Base-by-base conservation (phyloP, 768 basidiomycete genomes). In the Ephemerocybe angulata region DNA sequence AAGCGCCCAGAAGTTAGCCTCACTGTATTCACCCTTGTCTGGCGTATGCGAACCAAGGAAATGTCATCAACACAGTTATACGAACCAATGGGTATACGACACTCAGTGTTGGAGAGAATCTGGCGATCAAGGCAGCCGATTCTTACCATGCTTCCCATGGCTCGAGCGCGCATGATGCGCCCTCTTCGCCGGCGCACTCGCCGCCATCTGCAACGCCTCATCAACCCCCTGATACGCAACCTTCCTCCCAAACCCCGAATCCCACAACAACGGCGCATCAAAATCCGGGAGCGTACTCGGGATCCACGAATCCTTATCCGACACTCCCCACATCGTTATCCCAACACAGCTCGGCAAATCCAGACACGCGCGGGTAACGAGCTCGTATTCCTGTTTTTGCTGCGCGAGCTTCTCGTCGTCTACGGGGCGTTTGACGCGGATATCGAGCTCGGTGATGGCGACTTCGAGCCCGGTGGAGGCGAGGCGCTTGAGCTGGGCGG, bases 391-490 rank as follows among this genome's bases (percentile, higher is more conserved):
- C n/a, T n/a, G n/a, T n/a, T 77, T 70, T 62, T 87, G 84, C 62
- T 85, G 82, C 6, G 5, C 5, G 7, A 41, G 38, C 38, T 29
- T n/a, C 67, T 71, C 27, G 65, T 58, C 2, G 81, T 82, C 11
- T 70, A 73, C 12, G 84, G 84, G 11, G 80, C 68, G n/a, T 6
- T 72, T 74, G 74, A 85, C 83, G 46, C 85, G 75, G 60, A 82
- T 82, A 62, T 87, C 85, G 46, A 87, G 76, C 63, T 86, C 86
- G 2, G 86, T 87, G 59, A 86, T 79, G 11, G 84, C 85, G 22
- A 86, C 80, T 59, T 87, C 85, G 40, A 87, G 70, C 3, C 86
- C 84, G 28, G 86, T 77, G 11, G 76, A 77, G 12, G 80, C 76
- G 62, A 87, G 80, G 48, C 76, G 71, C 57, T 77, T 63, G 53